These are phyloP conservation scores for Viola pubescens DNA, from an alignment of 441 rosid species.

Conservation along the genomic window DNA sequence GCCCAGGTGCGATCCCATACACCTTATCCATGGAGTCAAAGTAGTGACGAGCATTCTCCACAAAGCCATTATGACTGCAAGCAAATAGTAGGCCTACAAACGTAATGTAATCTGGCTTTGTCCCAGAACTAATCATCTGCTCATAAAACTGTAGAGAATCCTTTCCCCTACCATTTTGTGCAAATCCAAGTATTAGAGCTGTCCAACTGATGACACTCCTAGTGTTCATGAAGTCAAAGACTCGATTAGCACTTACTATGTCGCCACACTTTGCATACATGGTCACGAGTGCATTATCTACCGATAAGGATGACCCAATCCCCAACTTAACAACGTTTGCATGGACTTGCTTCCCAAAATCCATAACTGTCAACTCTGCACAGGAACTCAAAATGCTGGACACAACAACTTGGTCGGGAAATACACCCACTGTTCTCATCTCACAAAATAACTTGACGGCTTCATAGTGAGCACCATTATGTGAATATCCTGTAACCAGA, in stretches of 20 bases:
- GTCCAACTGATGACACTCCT: constrained; percentile 76
- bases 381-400: constrained; percentile 63
- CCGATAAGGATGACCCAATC: constrained; percentile 47
- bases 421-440: constrained; percentile 47
- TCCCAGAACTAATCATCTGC: constrained; percentile 51
- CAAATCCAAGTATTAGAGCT: constrained; percentile 74
- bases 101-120: constrained; percentile 62
- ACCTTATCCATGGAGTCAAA: constrained; percentile 57
- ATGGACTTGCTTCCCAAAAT: constrained; percentile 82
- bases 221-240: constrained; percentile 48
- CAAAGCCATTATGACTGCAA: constrained; percentile 77
- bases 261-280: constrained; percentile 81
- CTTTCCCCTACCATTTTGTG: constrained; percentile 74
- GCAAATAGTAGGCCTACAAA: constrained; percentile 86
- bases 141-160: constrained; percentile 47
- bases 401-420: constrained; percentile 49
- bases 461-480: constrained; percentile 46
- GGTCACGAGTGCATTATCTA: constrained; percentile 63
- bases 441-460: constrained; percentile 56
- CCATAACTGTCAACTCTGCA: constrained; percentile 62
- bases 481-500: constrained; percentile 63
- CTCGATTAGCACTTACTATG: constrained; percentile 49
- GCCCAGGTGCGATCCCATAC: constrained; percentile 63
- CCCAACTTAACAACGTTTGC: constrained; percentile 48
- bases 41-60: constrained; percentile 41